Conservation (phyloP, 495 filamentous ascomycete species). For the Mytilinidion resinicola region DNA sequence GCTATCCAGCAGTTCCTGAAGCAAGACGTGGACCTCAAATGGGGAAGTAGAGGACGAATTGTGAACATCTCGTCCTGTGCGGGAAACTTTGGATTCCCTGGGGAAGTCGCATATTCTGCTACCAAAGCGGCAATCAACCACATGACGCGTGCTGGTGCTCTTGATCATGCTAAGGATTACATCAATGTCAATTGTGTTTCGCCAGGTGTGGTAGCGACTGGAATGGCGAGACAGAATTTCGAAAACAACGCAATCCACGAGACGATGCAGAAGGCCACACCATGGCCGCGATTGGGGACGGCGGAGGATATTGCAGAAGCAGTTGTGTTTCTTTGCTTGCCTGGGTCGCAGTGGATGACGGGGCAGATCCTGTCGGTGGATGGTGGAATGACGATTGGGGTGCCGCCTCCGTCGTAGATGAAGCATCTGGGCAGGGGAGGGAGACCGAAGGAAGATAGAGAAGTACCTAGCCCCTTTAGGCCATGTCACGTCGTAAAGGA, state of each 20-base stretch:
- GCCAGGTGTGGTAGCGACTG: background rate
- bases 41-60: background rate
- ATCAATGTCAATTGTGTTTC: background rate
- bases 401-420: background rate
- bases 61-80: background rate
- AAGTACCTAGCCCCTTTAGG: too few relatives aligned
- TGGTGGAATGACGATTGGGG: background rate
- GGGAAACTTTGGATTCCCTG: background rate
- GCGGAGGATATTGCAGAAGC: background rate
- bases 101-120: background rate
- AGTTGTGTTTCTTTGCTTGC: background rate
- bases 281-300: background rate
- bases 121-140: slow-evolving; percentile 1
- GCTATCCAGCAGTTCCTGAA: background rate
- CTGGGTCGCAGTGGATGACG: background rate
- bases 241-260: background rate
- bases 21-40: background rate
- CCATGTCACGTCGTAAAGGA: too few relatives aligned
- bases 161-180: background rate
- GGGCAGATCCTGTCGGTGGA: background rate
- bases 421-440: background rate
- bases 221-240: background rate
- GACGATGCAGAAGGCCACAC: background rate
- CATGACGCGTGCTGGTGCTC: background rate
- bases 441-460: too few relatives aligned